Conservation (phyloP, 1,139 yeast genomes). For the Geotrichum australiense region DNA sequence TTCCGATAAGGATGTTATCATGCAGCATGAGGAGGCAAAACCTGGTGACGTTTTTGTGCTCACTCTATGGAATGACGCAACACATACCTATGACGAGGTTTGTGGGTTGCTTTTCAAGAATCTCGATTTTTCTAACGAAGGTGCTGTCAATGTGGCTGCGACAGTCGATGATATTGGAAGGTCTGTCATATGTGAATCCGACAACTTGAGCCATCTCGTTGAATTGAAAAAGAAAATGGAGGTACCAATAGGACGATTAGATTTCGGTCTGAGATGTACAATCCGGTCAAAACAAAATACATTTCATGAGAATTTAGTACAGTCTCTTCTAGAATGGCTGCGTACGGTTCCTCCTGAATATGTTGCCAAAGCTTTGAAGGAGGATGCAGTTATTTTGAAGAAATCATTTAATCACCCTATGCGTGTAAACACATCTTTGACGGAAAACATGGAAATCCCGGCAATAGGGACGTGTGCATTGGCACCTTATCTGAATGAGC, state of each 20-base stretch:
- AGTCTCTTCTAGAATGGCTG: neutral
- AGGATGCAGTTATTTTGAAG: neutral
- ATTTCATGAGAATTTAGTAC: slow-evolving; percentile 61
- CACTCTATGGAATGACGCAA: slow-evolving; percentile 69
- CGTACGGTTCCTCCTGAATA: neutral
- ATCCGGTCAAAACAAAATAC: slow-evolving; percentile 61
- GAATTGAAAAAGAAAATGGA: slow-evolving; percentile 49
- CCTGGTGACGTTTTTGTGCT: slow-evolving; percentile 47
- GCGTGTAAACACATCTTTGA: neutral
- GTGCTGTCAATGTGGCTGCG: slow-evolving; percentile 66
- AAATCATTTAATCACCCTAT: neutral
- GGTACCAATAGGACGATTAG: slow-evolving; percentile 12
- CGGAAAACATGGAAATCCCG: neutral
- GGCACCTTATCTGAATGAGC: neutral
- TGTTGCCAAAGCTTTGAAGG: neutral
- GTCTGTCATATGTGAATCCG: slow-evolving; percentile 57
- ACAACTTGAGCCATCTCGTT: slow-evolving; percentile 44
- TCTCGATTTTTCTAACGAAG: slow-evolving; percentile 54
- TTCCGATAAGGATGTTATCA: slow-evolving; percentile 23
- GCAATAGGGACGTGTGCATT: neutral
- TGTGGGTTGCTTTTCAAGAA: slow-evolving; percentile 56
- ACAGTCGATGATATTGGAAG: slow-evolving; percentile 60
- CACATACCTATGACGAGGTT: slow-evolving; percentile 68
- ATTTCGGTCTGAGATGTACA: slow-evolving; percentile 60
- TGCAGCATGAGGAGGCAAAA: slow-evolving; percentile 20